A percentile compares a stretch with the other conserved stretches of the same genome.
Evolutionary conservation across 2,329 filamentous ascomycete genomes (phyloP).

Genomic region (Raffaelea arxii): DNA sequence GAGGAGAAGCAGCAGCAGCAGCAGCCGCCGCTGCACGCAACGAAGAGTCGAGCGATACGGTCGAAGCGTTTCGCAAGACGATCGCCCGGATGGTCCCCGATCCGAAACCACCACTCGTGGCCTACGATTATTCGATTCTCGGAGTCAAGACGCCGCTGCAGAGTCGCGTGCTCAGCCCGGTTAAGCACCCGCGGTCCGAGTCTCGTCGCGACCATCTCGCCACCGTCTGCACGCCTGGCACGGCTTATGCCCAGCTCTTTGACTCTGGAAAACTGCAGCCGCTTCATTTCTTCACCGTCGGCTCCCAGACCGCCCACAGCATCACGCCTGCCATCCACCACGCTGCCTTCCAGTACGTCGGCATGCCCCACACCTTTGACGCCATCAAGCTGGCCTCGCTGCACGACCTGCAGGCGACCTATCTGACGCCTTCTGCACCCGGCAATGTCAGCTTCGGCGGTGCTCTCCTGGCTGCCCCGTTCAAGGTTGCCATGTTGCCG

Average conservation of each 20-base stretch:
- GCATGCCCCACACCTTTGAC: slow-evolving; percentile 57
- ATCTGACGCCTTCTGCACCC: slow-evolving; percentile 32
- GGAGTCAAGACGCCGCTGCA: slow-evolving; percentile 30
- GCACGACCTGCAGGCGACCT: slow-evolving; percentile 50
- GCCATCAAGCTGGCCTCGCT: slow-evolving; percentile 50
- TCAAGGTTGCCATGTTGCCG: slow-evolving; percentile 59
- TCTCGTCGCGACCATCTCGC: slow-evolving; percentile 31
- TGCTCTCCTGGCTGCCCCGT: slow-evolving; percentile 57
- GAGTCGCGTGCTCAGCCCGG: slow-evolving; percentile 42
- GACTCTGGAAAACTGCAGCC: slow-evolving; percentile 51
- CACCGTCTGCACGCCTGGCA: slow-evolving; percentile 42
- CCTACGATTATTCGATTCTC: slow-evolving; percentile 35
- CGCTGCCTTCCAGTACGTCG: slow-evolving; percentile 54
- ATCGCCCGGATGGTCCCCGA: slow-evolving; percentile 32
- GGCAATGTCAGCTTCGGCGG: slow-evolving; percentile 48
- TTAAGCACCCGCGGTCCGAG: slow-evolving; percentile 33
- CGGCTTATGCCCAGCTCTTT: slow-evolving; percentile 51
- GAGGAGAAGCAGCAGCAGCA: slow-evolving; percentile 33
- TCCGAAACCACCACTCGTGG: slow-evolving; percentile 38
- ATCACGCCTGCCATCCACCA: slow-evolving; percentile 65
- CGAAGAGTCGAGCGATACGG: slow-evolving; percentile 17
- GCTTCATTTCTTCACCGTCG: slow-evolving; percentile 60
- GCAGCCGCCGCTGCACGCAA: slow-evolving; percentile 39
- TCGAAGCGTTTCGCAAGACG: slow-evolving; percentile 40
- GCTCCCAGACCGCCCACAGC: slow-evolving; percentile 58